Conservation (phyloP, 208 protist genomes). For the Ichthyophonus hoferi region DNA sequence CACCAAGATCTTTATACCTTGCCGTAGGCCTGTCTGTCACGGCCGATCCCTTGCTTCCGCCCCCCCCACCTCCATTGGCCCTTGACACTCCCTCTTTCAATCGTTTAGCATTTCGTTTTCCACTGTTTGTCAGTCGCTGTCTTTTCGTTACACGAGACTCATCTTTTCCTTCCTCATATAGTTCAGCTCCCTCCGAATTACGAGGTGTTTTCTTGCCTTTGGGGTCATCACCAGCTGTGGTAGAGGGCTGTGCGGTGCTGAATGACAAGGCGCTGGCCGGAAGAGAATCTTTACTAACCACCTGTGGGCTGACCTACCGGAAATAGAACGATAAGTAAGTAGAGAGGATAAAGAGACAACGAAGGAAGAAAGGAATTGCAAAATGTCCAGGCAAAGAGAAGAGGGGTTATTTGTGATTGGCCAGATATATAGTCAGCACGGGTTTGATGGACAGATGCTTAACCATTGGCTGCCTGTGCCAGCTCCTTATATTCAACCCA, state of each 20-base stretch:
- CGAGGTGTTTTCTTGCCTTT: not conserved
- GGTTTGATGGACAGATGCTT: not conserved
- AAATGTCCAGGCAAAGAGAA: no score
- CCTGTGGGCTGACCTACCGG: not conserved
- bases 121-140: not conserved
- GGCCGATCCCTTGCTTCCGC: not conserved
- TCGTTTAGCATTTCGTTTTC: not conserved
- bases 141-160: not conserved
- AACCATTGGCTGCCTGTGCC: not conserved
- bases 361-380: no score
- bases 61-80: not conserved
- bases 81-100: not conserved
- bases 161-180: not conserved
- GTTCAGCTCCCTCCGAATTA: no score
- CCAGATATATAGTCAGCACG: no score
- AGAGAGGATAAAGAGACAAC: no score
- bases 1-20: constrained; percentile 19
- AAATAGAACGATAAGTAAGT: no score
- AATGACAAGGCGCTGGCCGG: not conserved
- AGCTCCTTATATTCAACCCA: not conserved
- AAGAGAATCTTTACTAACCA: not conserved
- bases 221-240: not conserved
- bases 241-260: not conserved
- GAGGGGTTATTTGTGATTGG: no score
- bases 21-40: not conserved